These are phyloP conservation scores for Amphirosellinia nigrospora DNA, from an alignment of 495 filamentous ascomycete species.

Conservation along the genomic window DNA sequence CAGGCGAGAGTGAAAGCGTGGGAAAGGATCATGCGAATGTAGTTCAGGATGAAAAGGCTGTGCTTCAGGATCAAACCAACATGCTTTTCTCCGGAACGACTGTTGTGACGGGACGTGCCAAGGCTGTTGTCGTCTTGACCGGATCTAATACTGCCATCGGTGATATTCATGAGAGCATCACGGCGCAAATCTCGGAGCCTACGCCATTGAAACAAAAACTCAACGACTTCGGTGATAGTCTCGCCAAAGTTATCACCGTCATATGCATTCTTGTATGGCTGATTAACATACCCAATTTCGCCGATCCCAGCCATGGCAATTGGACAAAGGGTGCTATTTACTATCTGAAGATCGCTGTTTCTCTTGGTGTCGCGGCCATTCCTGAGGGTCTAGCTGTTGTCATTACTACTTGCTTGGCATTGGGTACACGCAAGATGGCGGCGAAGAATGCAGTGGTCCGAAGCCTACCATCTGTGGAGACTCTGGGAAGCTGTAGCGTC, in stretches of 20 bases:
- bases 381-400: slow-evolving; percentile 97
- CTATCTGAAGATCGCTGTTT: slow-evolving; percentile 99
- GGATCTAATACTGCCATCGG: slow-evolving; percentile 93
- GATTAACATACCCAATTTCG: slow-evolving; percentile 98
- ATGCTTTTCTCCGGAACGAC: slow-evolving; percentile 99
- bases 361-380: slow-evolving; percentile 96
- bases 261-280: slow-evolving; percentile 98
- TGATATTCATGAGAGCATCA: slow-evolving; percentile 98
- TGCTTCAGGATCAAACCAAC: slow-evolving; percentile 97
- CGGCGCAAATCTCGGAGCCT: slow-evolving; percentile 95
- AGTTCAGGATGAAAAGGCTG: slow-evolving; percentile 79
- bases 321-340: slow-evolving; percentile 99
- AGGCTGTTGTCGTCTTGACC: slow-evolving; percentile 89
- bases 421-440: slow-evolving; percentile 97
- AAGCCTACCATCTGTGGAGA: slow-evolving; percentile 96
- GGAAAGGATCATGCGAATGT: slow-evolving; percentile 73
- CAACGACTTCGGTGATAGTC: slow-evolving; percentile 95
- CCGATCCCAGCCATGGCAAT: slow-evolving; percentile 87
- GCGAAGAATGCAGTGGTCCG: slow-evolving; percentile 97
- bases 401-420: slow-evolving; percentile 94
- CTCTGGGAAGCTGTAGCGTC: slow-evolving; percentile 97
- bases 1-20: slow-evolving; percentile 97
- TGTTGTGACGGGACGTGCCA: slow-evolving; percentile 92
- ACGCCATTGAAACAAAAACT: slow-evolving; percentile 98
- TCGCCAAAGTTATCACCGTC: slow-evolving; percentile 97